phyloP scores from a whole-genome alignment of 1,284 basidiomycete genomes.

The Trametes sp. region DNA sequence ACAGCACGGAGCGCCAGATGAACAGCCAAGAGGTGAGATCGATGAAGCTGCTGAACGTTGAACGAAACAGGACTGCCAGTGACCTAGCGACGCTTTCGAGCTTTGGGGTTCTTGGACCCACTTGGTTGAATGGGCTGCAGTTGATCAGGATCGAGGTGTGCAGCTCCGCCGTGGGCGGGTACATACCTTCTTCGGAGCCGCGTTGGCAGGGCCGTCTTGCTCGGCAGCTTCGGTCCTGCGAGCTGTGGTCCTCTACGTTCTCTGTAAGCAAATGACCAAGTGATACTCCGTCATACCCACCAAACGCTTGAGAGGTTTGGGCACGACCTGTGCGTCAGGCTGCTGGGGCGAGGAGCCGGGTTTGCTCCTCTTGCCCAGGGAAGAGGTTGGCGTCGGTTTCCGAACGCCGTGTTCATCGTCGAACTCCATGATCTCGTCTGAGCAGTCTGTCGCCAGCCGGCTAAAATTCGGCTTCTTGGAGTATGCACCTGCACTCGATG shows the following conservation, averaged over 20 bases:
- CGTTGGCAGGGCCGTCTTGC: background rate
- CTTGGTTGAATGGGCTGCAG: slow-evolving; percentile 18
- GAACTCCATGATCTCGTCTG: slow-evolving; percentile 43
- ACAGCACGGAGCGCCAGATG: background rate
- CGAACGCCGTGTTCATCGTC: slow-evolving; percentile 31
- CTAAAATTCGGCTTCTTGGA: slow-evolving; percentile 38
- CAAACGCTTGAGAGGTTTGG: slow-evolving; percentile 34
- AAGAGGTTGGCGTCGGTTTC: slow-evolving; percentile 19
- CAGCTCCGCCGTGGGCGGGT: too few relatives aligned
- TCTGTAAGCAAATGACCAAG: background rate
- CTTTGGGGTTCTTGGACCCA: slow-evolving; percentile 20
- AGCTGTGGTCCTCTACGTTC: slow-evolving; percentile 27
- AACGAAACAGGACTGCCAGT: too few relatives aligned
- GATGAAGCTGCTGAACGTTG: too few relatives aligned
- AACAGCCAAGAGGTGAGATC: background rate
- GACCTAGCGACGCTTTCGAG: slow-evolving; percentile 26
- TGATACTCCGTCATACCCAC: slow-evolving; percentile 9
- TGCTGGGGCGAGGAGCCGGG: slow-evolving; percentile 15
- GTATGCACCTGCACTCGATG: background rate
- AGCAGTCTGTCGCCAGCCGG: slow-evolving; percentile 38
- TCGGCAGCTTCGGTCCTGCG: slow-evolving; percentile 28
- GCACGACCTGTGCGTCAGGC: background rate
- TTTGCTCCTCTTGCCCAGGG: slow-evolving; percentile 35
- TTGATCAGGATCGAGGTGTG: background rate
- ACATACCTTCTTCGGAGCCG: slow-evolving; percentile 18